Evolutionary conservation across 2,329 filamentous ascomycete genomes (phyloP).

Genomic region (Monilinia fructigena): DNA sequence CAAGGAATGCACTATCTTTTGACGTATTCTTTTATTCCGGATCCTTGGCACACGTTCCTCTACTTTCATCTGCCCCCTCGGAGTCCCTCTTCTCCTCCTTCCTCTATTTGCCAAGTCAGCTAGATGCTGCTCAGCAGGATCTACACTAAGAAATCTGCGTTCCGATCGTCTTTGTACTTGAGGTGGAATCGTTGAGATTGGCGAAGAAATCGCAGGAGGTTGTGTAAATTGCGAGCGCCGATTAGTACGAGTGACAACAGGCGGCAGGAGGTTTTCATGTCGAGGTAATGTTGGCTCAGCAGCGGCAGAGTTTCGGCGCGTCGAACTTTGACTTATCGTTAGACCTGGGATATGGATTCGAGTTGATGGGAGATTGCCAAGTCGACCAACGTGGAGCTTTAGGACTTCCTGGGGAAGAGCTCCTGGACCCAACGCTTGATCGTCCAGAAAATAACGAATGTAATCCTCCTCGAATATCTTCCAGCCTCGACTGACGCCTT

Average conservation of each 20-base stretch:
- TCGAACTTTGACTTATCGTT: slow-evolving; percentile 41
- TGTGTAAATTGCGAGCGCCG: slow-evolving; percentile 25
- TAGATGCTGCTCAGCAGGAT: slow-evolving; percentile 51
- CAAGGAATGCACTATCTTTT: slow-evolving; percentile 59
- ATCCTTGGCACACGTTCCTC: slow-evolving; percentile 49
- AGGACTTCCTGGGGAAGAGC: slow-evolving; percentile 41
- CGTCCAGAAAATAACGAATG: slow-evolving; percentile 36
- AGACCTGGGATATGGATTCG: slow-evolving; percentile 46
- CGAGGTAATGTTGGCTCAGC: slow-evolving; percentile 4
- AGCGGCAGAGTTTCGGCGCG: slow-evolving; percentile 29
- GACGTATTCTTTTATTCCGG: slow-evolving; percentile 52
- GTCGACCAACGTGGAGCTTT: slow-evolving; percentile 47
- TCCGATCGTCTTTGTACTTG: slow-evolving; percentile 27
- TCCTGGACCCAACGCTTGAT: slow-evolving; percentile 33
- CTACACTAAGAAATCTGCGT: slow-evolving; percentile 44
- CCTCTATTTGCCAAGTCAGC: slow-evolving; percentile 47
- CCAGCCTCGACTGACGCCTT: slow-evolving; percentile 31
- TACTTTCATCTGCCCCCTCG: slow-evolving; percentile 31
- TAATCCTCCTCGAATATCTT: slow-evolving; percentile 32
- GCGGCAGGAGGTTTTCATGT: slow-evolving; percentile 15
- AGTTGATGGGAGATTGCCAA: slow-evolving; percentile 45
- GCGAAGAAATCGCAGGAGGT: slow-evolving; percentile 23
- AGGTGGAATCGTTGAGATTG: slow-evolving; percentile 27
- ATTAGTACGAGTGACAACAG: slow-evolving; percentile 28
- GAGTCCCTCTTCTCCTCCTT: slow-evolving; percentile 41